Evolutionary conservation across 2,329 filamentous ascomycete genomes (phyloP), one percentile per base, ranked within the genome.

Genomic region (Diaporthe capsici): DNA sequence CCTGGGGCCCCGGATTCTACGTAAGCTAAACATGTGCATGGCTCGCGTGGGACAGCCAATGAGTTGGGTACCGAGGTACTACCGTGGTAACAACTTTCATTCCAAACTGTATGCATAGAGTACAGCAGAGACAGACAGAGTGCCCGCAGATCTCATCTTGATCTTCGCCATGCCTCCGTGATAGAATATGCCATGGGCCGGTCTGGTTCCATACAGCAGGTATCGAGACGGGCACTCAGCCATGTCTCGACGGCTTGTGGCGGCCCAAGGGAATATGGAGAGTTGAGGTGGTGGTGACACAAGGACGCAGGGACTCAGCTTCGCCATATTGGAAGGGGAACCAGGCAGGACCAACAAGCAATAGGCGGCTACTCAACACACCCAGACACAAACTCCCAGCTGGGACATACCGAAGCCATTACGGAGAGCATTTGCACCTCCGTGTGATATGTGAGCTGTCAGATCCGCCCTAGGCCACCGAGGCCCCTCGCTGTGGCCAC

Each of bases 1-100:
- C 73, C 57, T 65, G 73, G 73, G 73, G 73, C 73, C 73, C 73
- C 73, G 37, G 73, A 75, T 68, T 71, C 65, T 31, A 47, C 53
- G 37, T 42, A 53, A 37, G 34, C 63, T 68, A 68, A 25, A n/a
- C 28, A 39, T 68, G 22, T 39, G 53, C 61, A 25, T 15, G 31
- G 31, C 31, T 31, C 31, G 31, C 31, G 5, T 5, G 22, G 22
- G 2, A n/a, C 22, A 10, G 44, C 9, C 34, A 39, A n/a, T 37
- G n/a, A 22, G 34, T 28, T 37, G 34, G 63, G 34, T 51, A n/a
- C 47, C 47, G 31, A 51, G 47, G 47, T 31, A 28, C 31, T 39
- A 34, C 34, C 34, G 34, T 34, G 8, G 34, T 34, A 13, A 31
- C 3, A n/a, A 12, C 15, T 28, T 25, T 37, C 47, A 39, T 39